phyloP scores from a whole-genome alignment of 192 early-diverging fungal species.

The Entomortierella parvispora region DNA sequence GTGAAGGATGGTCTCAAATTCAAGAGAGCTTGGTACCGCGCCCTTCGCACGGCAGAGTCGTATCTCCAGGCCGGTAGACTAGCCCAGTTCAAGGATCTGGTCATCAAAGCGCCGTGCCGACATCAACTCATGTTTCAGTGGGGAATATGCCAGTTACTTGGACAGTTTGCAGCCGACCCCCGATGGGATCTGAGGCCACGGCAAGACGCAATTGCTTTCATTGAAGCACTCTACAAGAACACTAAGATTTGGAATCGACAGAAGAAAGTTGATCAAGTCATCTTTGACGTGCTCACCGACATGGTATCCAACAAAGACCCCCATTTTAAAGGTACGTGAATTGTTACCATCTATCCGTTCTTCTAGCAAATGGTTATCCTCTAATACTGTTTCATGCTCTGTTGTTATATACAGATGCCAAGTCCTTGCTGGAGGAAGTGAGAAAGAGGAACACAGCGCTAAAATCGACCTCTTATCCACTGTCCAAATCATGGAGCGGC shows the following conservation, averaged over 20 bases:
- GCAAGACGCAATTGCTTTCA: neutral
- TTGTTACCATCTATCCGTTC: neutral
- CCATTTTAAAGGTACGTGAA: slow-evolving; percentile 1
- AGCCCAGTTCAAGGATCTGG: neutral
- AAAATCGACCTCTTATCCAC: neutral
- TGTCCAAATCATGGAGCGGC: neutral
- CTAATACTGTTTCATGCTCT: neutral
- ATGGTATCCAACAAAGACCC: neutral
- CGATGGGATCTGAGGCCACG: neutral
- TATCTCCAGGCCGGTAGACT: slow-evolving; percentile 1
- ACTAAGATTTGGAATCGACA: neutral
- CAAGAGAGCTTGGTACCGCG: slow-evolving; percentile 5
- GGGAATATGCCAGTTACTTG: slow-evolving; percentile 6
- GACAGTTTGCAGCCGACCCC: neutral
- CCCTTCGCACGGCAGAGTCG: slow-evolving; percentile 3
- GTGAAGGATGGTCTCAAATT: slow-evolving; percentile 9
- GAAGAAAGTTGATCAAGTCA: slow-evolving; percentile 1
- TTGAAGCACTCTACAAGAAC: neutral
- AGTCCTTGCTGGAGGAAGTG: slow-evolving; percentile 1
- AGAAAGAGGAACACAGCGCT: neutral
- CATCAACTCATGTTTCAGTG: neutral
- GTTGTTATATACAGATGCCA: slow-evolving; percentile 4
- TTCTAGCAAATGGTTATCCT: neutral
- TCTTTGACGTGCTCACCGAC: neutral
- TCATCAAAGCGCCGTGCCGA: neutral